phyloP scores from a whole-genome alignment of 2,329 filamentous ascomycete species.

The Botrytis pseudocinerea region DNA sequence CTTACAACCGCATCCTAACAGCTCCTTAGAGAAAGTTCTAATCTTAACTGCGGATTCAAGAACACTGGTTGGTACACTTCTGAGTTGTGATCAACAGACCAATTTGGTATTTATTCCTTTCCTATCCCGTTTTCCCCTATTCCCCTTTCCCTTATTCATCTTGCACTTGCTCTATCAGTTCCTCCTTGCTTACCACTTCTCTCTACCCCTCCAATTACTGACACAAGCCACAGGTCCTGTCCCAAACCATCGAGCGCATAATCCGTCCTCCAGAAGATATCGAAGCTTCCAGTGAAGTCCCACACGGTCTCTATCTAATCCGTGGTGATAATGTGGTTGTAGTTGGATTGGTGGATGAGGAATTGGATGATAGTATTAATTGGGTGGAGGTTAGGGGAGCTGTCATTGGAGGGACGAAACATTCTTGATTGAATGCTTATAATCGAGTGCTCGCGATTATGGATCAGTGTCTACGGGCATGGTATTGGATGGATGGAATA shows the following conservation, averaged over 20 bases:
- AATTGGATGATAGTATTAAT: constrained; percentile 85
- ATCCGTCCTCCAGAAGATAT: constrained; percentile 83
- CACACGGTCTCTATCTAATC: constrained; percentile 86
- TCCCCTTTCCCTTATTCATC: no score
- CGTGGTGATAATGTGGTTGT: constrained; percentile 93
- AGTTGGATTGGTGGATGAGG: constrained; percentile 85
- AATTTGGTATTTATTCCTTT: constrained; percentile 62
- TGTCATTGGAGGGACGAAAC: constrained; percentile 82
- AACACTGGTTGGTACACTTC: constrained; percentile 77
- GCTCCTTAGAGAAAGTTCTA: constrained; percentile 75
- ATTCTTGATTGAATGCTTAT: constrained; percentile 48
- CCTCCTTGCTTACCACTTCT: not conserved
- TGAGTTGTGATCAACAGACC: constrained; percentile 86
- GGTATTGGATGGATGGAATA: not conserved
- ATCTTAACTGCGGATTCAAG: constrained; percentile 92
- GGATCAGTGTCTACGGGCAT: not conserved
- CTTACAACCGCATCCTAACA: constrained; percentile 43
- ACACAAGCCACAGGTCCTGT: constrained; percentile 62
- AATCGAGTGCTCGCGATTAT: not conserved
- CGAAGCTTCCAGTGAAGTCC: constrained; percentile 76
- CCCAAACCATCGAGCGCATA: constrained; percentile 81
- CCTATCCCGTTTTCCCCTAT: not conserved
- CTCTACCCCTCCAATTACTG: constrained; percentile 2
- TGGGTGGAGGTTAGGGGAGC: constrained; percentile 88
- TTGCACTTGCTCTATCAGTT: no score